Evolutionary conservation across 108 stramenopile genomes (phyloP), one percentile per base, ranked within the genome.

Genomic region (Nitzschia putrida): DNA sequence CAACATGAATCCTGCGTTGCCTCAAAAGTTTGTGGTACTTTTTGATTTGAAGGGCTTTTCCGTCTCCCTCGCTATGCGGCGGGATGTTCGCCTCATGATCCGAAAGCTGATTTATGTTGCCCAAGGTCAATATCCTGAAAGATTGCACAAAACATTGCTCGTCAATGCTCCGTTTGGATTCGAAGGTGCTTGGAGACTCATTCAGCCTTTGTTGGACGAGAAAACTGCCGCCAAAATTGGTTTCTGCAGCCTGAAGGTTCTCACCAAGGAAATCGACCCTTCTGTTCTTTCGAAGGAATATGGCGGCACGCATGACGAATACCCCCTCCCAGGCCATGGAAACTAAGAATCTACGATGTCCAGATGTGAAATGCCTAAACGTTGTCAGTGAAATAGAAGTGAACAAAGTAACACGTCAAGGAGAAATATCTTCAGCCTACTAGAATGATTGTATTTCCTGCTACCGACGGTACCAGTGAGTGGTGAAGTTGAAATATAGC

Each of bases 401-500:
- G 18, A 18, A 49, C 47, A 49, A 49, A 49, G n/a, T 49, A 49
- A 18, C 47, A 49, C 6, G 6, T 49, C 47, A 49, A 16, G 2
- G 14, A 2, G n/a, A 49, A 18, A 18, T 18, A 1, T 49, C 1
- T 11, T 16, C 18, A 49, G 47, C 18, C n/a, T 34, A 34, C 29
- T 34, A 34, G 29, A 34, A 23, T 24, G 3, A 3, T 55, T 22
- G 20, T 2, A 7, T 55, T 24, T 25, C 8, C 39, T 59, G 34
- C n/a, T 91, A 99, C 54, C 97, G 80, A 42, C 99, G 83, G 68
- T 99, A 99, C 88, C 96, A 93, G 64, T 90, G 91, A 57, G 89
- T 91, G 66, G 93, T 90, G 79, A 99, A 98, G 73, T 97, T 97
- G 85, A 98, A 98, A 72, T 93, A 94, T 41, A 99, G 81, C 8